phyloP scores from a whole-genome alignment of 768 basidiomycete genomes.

The Phylloporus rhodoxanthus region DNA sequence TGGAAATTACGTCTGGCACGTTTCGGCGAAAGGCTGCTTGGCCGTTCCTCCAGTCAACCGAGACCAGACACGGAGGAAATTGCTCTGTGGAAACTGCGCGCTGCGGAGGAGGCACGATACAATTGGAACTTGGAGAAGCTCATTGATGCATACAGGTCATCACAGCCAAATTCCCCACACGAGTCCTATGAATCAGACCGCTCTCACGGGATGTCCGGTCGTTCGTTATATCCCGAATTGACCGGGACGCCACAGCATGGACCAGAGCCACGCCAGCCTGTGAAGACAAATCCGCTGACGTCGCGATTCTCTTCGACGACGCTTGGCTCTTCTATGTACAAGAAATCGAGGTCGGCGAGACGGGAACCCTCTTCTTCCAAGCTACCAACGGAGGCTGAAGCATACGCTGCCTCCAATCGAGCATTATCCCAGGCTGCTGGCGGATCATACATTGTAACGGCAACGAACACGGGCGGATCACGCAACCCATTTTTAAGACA shows the following conservation, averaged over 20 bases:
- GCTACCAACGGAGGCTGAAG: constrained; percentile 52
- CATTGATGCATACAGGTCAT: constrained; percentile 42
- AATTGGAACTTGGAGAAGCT: constrained; percentile 48
- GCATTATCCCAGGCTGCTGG: constrained; percentile 27
- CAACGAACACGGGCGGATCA: constrained; percentile 41
- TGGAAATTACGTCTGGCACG: constrained; percentile 56
- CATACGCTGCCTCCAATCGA: constrained; percentile 48
- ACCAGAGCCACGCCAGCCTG: constrained; percentile 71
- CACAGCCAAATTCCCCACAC: constrained; percentile 35
- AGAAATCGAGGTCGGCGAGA: constrained; percentile 27
- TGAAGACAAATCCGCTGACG: constrained; percentile 41
- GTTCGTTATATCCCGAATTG: constrained; percentile 61
- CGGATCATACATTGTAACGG: constrained; percentile 40
- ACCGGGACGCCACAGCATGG: constrained; percentile 56
- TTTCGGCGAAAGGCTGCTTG: constrained; percentile 56
- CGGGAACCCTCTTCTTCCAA: constrained; percentile 24
- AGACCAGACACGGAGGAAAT: constrained; percentile 40
- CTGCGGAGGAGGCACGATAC: constrained; percentile 46
- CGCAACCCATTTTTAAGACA: constrained; percentile 45
- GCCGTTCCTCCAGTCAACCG: constrained; percentile 32
- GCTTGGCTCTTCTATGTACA: constrained; percentile 33
- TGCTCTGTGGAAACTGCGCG: constrained; percentile 44
- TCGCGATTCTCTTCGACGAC: constrained; percentile 49
- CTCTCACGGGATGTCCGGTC: constrained; percentile 37
- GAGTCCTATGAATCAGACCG: constrained; percentile 21